These are phyloP conservation scores for Agapanthus africanus DNA, from an alignment of 106 monocot genomes.

Conservation along the genomic window DNA sequence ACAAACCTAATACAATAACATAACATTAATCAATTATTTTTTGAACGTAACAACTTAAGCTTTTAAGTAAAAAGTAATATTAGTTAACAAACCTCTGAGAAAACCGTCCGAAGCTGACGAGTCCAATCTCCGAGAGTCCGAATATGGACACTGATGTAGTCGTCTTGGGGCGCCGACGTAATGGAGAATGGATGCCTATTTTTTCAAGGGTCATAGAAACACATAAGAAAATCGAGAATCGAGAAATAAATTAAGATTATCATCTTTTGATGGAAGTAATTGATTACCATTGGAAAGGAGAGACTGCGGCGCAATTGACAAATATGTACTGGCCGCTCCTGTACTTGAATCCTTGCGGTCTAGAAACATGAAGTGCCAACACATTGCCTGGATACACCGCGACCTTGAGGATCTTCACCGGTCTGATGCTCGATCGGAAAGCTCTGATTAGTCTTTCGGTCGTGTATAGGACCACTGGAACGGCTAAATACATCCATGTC, in stretches of 20 bases:
- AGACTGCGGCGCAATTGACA: conserved; percentile 79
- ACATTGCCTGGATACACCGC: conserved; percentile 90
- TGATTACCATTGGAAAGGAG: conserved; percentile 78
- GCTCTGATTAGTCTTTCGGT: conserved; percentile 50
- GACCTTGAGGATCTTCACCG: conserved; percentile 76
- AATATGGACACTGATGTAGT: conserved; percentile 88
- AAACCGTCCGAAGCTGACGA: conserved; percentile 63
- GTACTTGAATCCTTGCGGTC: conserved; percentile 76
- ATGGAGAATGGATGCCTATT: conserved; percentile 95
- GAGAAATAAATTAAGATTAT: too few relatives aligned
- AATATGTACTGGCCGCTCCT: conserved; percentile 88
- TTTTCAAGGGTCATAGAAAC: neutral
- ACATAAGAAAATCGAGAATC: neutral
- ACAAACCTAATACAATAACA: conserved; percentile 43
- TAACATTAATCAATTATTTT: neutral
- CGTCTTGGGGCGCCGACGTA: conserved; percentile 85
- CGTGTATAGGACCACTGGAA: conserved; percentile 61
- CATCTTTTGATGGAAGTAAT: neutral
- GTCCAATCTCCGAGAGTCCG: conserved; percentile 96
- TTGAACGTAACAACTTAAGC: neutral
- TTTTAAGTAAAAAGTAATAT: neutral
- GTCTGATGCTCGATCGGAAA: conserved; percentile 53
- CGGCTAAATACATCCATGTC: conserved; percentile 91
- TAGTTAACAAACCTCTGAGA: conserved; percentile 51
- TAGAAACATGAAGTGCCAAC: conserved; percentile 58